A percentile compares a stretch with the other conserved stretches of the same genome.
Evolutionary conservation across 2,329 filamentous ascomycete genomes (phyloP).

Genomic region (Myriosclerotinia duriaeana): DNA sequence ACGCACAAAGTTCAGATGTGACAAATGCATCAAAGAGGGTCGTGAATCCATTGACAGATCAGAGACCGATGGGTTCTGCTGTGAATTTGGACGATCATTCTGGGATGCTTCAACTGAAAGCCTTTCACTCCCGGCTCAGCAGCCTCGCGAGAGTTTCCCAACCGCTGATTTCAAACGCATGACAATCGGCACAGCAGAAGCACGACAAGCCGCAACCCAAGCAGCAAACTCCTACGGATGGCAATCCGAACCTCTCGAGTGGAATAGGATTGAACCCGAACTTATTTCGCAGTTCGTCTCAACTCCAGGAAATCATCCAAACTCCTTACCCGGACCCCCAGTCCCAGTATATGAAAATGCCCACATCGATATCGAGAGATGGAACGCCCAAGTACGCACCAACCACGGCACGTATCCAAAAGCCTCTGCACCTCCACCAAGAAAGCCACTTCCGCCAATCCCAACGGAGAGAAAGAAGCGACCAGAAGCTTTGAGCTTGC

Average conservation of each 20-base stretch:
- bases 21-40: constrained; percentile 19
- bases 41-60: background rate
- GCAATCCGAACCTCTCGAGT: background rate
- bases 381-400: constrained; percentile 20
- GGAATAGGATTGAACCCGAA: constrained; percentile 6
- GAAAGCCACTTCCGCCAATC: constrained; percentile 12
- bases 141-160: background rate
- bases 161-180: background rate
- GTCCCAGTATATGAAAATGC: constrained; percentile 21
- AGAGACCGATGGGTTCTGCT: constrained; percentile 29
- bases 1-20: constrained; percentile 21
- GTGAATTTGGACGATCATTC: constrained; percentile 25
- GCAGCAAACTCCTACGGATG: constrained; percentile 27
- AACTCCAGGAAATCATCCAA: constrained; percentile 13
- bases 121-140: background rate
- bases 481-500: too few relatives aligned
- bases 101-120: constrained; percentile 5
- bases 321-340: background rate
- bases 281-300: constrained; percentile 16
- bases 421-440: constrained; percentile 12
- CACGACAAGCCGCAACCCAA: constrained; percentile 9
- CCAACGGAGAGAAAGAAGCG: background rate
- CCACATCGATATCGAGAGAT: constrained; percentile 25
- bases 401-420: constrained; percentile 25
- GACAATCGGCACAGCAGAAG: constrained; percentile 10